phyloP scores from a whole-genome alignment of 441 rosid genomes.

The Macaranga tanarius region DNA sequence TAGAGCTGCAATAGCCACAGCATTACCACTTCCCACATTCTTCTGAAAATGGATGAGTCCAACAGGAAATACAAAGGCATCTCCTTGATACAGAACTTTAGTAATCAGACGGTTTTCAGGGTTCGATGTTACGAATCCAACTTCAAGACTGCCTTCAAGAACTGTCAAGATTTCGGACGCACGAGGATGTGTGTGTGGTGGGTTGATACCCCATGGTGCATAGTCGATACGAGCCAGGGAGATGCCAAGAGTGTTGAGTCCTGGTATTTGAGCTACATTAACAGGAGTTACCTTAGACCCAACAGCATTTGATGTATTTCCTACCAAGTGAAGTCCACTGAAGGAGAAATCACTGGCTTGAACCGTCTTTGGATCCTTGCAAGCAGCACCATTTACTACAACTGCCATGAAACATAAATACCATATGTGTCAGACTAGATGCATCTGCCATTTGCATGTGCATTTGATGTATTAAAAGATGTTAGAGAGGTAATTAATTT shows the following conservation, averaged over 20 bases:
- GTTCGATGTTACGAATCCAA: constrained; percentile 35
- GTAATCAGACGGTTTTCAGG: constrained; percentile 28
- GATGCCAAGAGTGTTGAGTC: constrained; percentile 34
- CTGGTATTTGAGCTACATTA: constrained; percentile 24
- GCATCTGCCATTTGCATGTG: too few relatives aligned
- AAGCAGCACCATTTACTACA: constrained; percentile 27
- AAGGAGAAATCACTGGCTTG: constrained; percentile 31
- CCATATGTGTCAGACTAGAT: too few relatives aligned
- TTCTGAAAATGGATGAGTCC: constrained; percentile 36
- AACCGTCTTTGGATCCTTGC: constrained; percentile 37
- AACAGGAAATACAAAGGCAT: constrained; percentile 36
- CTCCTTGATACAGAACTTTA: constrained; percentile 28
- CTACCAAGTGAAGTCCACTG: constrained; percentile 26
- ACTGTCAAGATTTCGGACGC: constrained; percentile 30
- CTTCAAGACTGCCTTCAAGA: constrained; percentile 29
- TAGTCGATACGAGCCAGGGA: constrained; percentile 32
- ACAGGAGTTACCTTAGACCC: constrained; percentile 29
- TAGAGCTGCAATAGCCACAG: constrained; percentile 29
- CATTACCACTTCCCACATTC: constrained; percentile 25
- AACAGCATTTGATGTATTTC: constrained; percentile 24
- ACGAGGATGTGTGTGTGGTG: constrained; percentile 40
- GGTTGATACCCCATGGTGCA: constrained; percentile 33
- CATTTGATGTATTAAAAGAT: too few relatives aligned
- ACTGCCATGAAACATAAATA: constrained; percentile 13
- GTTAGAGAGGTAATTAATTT: background rate